Percentiles rank a stretch among this genome's conserved stretches.
Evolutionary conservation across 169 alveolate species (phyloP).

Genomic region (Cryptosporidium ubiquitum): DNA sequence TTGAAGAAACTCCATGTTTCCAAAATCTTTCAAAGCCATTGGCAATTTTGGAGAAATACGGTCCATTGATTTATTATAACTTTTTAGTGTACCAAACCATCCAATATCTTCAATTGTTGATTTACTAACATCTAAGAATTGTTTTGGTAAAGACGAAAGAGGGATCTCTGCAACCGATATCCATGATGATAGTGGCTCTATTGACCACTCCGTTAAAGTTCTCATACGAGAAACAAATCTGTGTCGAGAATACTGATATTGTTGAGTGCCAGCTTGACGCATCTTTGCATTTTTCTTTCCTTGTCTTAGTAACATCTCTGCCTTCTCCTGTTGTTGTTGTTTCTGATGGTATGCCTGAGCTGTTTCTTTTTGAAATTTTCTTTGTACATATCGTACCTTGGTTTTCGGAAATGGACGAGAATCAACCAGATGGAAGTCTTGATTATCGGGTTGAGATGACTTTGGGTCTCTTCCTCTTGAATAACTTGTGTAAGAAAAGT

Average conservation of each 20-base stretch:
- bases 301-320: conserved; percentile 60
- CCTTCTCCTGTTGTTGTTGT: conserved; percentile 73
- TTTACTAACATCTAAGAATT: conserved; percentile 79
- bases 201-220: conserved; percentile 91
- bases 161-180: conserved; percentile 87
- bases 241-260: conserved; percentile 62
- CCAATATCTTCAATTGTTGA: conserved; percentile 85
- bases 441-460: conserved; percentile 18
- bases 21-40: conserved; percentile 79
- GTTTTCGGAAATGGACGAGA: conserved; percentile 73
- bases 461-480: conserved; percentile 66
- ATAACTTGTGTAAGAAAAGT: conserved; percentile 84
- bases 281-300: conserved; percentile 59
- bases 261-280: conserved; percentile 64
- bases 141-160: conserved; percentile 86
- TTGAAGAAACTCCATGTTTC: conserved; percentile 84
- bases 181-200: conserved; percentile 91
- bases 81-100: conserved; percentile 88
- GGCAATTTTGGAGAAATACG: conserved; percentile 85
- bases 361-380: conserved; percentile 60
- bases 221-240: conserved; percentile 76
- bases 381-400: conserved; percentile 58
- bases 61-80: conserved; percentile 87
- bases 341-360: conserved; percentile 74
- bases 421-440: conserved; percentile 67